A percentile compares a stretch with the other conserved stretches of the same genome.
Conservation (phyloP, 768 basidiomycete species). For the Pulveroboletus sp. region DNA sequence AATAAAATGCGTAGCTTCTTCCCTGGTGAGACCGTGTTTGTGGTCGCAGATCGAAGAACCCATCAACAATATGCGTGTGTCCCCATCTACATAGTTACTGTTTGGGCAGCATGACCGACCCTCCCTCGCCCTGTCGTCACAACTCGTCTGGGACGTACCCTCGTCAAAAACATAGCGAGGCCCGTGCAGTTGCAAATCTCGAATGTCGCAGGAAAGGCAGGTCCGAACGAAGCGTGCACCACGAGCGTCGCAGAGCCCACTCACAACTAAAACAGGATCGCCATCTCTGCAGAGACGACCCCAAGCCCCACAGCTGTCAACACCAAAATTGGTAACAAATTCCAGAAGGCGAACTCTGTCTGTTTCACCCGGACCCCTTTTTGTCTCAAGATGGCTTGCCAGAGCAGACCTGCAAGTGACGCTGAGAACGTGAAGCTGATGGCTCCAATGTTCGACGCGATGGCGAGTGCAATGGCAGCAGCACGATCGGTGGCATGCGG, state of each 20-base stretch:
- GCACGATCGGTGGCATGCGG: slow-evolving; percentile 39
- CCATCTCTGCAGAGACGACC: slow-evolving; percentile 75
- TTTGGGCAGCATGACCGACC: no score
- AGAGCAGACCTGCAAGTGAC: slow-evolving; percentile 83
- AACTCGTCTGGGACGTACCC: no score
- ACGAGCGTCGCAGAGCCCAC: background rate
- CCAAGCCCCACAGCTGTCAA: slow-evolving; percentile 65
- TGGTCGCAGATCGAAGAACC: no score
- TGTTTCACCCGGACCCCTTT: slow-evolving; percentile 64
- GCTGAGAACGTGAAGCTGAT: slow-evolving; percentile 86
- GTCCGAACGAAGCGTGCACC: background rate
- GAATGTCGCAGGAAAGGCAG: background rate
- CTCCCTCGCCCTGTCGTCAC: no score
- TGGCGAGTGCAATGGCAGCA: slow-evolving; percentile 70
- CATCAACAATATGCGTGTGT: no score
- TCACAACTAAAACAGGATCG: slow-evolving; percentile 37
- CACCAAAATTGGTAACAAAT: slow-evolving; percentile 55
- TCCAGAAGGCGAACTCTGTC: slow-evolving; percentile 67
- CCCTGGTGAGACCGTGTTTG: no score
- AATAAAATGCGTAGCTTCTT: no score
- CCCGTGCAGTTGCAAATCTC: background rate
- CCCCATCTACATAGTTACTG: no score
- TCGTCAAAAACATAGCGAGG: no score
- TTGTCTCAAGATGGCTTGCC: slow-evolving; percentile 68
- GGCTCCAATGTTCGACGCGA: slow-evolving; percentile 88